Evolutionary conservation across 768 basidiomycete genomes (phyloP).

Genomic region (Tricholoma matsutake): DNA sequence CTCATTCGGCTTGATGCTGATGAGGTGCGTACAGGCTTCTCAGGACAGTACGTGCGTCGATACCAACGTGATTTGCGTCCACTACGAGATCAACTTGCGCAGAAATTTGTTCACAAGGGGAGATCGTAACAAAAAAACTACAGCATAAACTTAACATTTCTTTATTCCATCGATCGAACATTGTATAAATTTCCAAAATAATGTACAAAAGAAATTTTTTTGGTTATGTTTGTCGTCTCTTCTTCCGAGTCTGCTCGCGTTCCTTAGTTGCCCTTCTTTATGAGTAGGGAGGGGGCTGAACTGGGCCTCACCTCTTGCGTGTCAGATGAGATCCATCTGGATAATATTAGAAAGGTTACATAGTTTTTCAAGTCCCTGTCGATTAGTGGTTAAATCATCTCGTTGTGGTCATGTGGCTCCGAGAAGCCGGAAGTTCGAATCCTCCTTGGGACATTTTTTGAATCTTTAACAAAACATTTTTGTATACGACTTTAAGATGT

Average conservation of each 20-base stretch:
- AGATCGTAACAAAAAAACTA: background rate
- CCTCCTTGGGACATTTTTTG: constrained; percentile 16
- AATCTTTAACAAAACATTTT: too few relatives aligned
- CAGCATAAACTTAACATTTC: background rate
- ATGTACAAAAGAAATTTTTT: too few relatives aligned
- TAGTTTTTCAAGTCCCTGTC: constrained; percentile 10
- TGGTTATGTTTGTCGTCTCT: background rate
- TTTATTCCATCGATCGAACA: background rate
- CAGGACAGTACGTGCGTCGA: constrained; percentile 8
- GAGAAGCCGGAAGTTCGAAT: constrained; percentile 16
- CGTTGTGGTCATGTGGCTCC: constrained; percentile 14
- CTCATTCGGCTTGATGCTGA: constrained; percentile 11
- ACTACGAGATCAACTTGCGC: background rate
- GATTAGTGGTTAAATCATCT: constrained; percentile 21
- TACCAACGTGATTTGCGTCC: constrained; percentile 9
- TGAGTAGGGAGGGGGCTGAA: too few relatives aligned
- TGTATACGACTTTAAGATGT: too few relatives aligned
- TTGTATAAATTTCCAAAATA: too few relatives aligned
- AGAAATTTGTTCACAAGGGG: background rate
- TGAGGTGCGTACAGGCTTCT: constrained; percentile 12
- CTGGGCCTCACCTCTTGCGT: too few relatives aligned
- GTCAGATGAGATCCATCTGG: background rate
- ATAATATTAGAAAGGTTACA: background rate
- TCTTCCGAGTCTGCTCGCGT: constrained; percentile 13
- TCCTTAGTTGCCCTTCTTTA: too few relatives aligned